These are phyloP conservation scores for Suillus alpinus DNA, from an alignment of 768 basidiomycete genomes.

Conservation along the genomic window DNA sequence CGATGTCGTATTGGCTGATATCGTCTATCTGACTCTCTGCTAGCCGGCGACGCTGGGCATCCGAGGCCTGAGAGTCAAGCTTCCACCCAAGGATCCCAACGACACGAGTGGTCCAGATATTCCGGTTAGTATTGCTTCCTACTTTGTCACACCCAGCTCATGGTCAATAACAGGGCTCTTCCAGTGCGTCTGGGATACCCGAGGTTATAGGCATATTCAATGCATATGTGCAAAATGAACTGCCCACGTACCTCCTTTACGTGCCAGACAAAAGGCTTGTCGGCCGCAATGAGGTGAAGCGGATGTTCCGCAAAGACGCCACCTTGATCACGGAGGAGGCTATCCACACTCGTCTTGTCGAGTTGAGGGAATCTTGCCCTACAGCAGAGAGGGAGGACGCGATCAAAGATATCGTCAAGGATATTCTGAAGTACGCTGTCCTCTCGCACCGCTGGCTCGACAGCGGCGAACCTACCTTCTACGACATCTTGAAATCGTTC, in stretches of 20 bases:
- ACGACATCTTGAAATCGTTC: slow-evolving; percentile 29
- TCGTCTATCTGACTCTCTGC: not conserved
- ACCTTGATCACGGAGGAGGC: slow-evolving; percentile 23
- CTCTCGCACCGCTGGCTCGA: slow-evolving; percentile 31
- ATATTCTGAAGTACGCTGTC: slow-evolving; percentile 26
- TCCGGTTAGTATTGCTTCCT: not conserved
- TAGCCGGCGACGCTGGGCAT: not conserved
- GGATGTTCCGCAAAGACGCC: slow-evolving; percentile 26
- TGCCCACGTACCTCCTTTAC: slow-evolving; percentile 27
- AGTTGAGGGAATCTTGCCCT: slow-evolving; percentile 17
- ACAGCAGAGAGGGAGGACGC: slow-evolving; percentile 24
- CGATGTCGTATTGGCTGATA: not conserved
- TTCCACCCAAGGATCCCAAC: slow-evolving; percentile 1
- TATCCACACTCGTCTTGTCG: slow-evolving; percentile 10
- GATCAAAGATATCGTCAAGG: slow-evolving; percentile 18
- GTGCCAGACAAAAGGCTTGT: slow-evolving; percentile 24
- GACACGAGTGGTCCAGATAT: not conserved
- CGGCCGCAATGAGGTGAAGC: slow-evolving; percentile 31
- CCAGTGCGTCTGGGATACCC: slow-evolving; percentile 12
- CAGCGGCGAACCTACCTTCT: slow-evolving; percentile 27
- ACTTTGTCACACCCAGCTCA: not conserved
- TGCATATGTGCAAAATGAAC: slow-evolving; percentile 27
- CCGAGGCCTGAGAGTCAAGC: not conserved
- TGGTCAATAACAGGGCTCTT: slow-evolving; percentile 10
- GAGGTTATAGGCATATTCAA: slow-evolving; percentile 24